Percentiles rank a stretch among this genome's conserved stretches.
Evolutionary conservation across 768 basidiomycete genomes (phyloP).

Genomic region (Mycena vulgaris): DNA sequence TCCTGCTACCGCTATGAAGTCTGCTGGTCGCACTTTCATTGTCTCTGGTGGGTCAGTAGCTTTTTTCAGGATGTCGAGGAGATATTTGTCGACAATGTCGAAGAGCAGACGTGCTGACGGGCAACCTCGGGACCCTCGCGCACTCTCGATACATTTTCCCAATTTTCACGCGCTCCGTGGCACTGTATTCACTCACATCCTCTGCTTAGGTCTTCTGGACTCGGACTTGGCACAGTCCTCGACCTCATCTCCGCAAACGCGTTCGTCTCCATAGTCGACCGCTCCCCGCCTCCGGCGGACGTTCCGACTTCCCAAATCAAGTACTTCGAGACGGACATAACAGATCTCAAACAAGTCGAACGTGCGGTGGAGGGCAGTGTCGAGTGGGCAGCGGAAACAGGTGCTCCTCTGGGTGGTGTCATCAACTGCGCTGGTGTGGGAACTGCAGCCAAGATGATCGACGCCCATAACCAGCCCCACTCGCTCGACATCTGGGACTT

Average conservation of each 20-base stretch:
- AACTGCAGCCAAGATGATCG: constrained; percentile 61
- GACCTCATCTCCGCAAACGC: constrained; percentile 61
- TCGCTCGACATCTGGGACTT: constrained; percentile 67
- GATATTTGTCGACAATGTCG: too few species aligned
- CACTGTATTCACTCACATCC: not conserved
- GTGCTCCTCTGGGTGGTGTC: constrained; percentile 68
- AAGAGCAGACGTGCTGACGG: too few species aligned
- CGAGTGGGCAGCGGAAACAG: constrained; percentile 58
- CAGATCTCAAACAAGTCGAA: constrained; percentile 53
- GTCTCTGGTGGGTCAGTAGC: constrained; percentile 69
- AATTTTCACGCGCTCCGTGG: too few species aligned
- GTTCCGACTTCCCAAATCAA: constrained; percentile 48
- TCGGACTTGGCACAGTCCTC: constrained; percentile 68
- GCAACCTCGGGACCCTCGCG: too few species aligned
- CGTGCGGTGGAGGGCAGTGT: constrained; percentile 56
- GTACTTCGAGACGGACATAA: constrained; percentile 61
- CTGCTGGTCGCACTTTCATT: constrained; percentile 68
- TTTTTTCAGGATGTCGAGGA: not conserved
- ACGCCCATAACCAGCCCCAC: constrained; percentile 62
- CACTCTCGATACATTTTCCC: too few species aligned
- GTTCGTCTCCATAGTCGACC: constrained; percentile 69
- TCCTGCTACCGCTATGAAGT: constrained; percentile 55
- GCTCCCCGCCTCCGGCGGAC: constrained; percentile 53
- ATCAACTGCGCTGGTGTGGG: constrained; percentile 74
- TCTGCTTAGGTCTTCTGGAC: constrained; percentile 64